phyloP scores from a whole-genome alignment of 768 basidiomycete genomes.

The Mrakia gelida region DNA sequence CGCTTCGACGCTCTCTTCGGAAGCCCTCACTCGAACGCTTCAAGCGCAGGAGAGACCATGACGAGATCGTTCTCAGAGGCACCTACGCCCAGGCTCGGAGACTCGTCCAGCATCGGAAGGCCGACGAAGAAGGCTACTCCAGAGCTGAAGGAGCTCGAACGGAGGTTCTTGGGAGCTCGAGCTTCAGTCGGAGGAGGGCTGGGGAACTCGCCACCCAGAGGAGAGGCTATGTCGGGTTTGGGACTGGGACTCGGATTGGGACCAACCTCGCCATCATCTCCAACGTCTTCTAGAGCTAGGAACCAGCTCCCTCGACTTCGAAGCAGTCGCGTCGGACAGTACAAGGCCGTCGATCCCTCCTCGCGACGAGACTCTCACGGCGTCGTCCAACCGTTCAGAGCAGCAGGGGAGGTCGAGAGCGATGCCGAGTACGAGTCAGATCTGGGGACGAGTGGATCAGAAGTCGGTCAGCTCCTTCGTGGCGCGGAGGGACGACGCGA shows the following conservation, averaged over 20 bases:
- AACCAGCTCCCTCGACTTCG: conserved; percentile 5
- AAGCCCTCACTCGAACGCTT: not conserved
- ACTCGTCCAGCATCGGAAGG: not conserved
- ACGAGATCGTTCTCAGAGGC: not conserved
- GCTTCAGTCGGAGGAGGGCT: not conserved
- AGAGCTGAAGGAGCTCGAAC: not conserved
- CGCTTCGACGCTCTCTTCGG: not conserved
- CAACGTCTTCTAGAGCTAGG: not conserved
- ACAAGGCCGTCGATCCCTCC: not conserved
- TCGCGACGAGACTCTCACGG: not conserved
- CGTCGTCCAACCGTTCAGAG: not conserved
- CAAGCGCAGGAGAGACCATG: not conserved
- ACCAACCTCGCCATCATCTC: not conserved
- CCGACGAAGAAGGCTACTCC: too few relatives aligned
- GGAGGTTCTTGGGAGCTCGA: not conserved
- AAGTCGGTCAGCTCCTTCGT: not conserved
- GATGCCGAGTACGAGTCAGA: conserved; percentile 10
- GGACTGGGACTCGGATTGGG: not conserved
- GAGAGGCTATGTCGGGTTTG: not conserved
- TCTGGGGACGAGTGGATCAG: not conserved
- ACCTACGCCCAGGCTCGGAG: not conserved
- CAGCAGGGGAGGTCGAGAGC: not conserved
- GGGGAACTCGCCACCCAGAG: not conserved
- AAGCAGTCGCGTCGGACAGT: conserved; percentile 16
- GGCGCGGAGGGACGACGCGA: not conserved